A percentile compares a stretch with the other conserved stretches of the same genome.
These are phyloP conservation scores for Colletotrichum brevisporum DNA, from an alignment of 2,329 filamentous ascomycete genomes.

Conservation along the genomic window DNA sequence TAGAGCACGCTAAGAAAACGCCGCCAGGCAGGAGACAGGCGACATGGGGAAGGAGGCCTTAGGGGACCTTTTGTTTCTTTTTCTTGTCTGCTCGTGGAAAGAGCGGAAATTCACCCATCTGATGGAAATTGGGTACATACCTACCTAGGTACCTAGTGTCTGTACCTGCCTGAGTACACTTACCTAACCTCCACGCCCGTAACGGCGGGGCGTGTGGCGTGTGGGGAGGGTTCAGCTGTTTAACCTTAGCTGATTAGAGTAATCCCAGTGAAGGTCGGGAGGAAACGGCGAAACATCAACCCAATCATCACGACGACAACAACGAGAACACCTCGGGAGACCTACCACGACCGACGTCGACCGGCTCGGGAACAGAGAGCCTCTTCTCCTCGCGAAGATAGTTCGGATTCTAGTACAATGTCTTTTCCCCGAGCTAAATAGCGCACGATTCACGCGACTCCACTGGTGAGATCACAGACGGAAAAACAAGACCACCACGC, in stretches of 20 bases:
- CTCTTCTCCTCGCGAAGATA: slow-evolving; percentile 15
- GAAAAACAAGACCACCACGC: slow-evolving; percentile 5
- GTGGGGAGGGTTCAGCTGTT: no score
- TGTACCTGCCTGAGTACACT: background rate
- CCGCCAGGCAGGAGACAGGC: slow-evolving; percentile 16
- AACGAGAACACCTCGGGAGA: background rate
- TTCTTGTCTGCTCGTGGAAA: background rate
- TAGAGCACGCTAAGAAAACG: slow-evolving; percentile 24
- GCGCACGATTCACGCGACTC: background rate
- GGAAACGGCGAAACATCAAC: slow-evolving; percentile 15
- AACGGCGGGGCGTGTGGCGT: background rate
- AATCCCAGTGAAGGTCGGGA: no score
- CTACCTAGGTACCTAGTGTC: no score
- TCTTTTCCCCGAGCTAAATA: background rate
- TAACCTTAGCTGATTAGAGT: no score
- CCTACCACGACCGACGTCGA: background rate
- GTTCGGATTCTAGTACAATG: slow-evolving; percentile 2
- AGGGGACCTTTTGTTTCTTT: background rate
- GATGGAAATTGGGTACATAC: background rate
- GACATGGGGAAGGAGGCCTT: no score
- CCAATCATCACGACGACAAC: slow-evolving; percentile 20
- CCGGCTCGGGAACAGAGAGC: background rate
- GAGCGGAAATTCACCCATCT: background rate
- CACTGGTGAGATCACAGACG: slow-evolving; percentile 24
- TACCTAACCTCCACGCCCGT: background rate